Base-by-base conservation (phyloP, 2,329 filamentous ascomycete species). In the Penicillium sp. region DNA sequence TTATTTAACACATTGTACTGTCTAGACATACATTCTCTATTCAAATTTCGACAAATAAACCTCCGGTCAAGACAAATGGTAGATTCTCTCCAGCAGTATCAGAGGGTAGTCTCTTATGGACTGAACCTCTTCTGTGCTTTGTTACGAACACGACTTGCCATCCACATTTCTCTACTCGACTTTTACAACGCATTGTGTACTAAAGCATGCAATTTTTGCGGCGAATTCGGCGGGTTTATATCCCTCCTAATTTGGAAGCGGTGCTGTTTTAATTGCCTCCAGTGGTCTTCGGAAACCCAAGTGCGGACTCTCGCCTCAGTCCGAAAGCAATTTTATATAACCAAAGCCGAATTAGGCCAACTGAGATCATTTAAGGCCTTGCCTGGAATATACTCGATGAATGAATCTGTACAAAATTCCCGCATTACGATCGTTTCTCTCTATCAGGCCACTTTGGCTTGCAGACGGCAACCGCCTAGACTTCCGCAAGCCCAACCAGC, bases 111-210 rank as follows among this genome's bases (percentile, higher is more conserved):
- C 50, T 51, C 46, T 3, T 33, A 64, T 57, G 55, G 53, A 36
- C 57, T 59, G 38, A 59, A 55, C 47, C 60, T 64, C 39, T 59
- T 62, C 47, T 57, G 53, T 27, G 57, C 57, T n/a, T 58, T 64
- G 13, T 53, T 62, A 57, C 60, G 55, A 57, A 64, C 61, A 43
- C 45, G 50, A 40, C n/a, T 59, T 36, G 53, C 57, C 25, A 41
- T 31, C 39, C 7, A 55, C 13, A 36, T 62, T 29, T 46, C 57
- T 53, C 57, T 62, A 46, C 44, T 59, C 38, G 57, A 63, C 50
- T 50, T 63, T 39, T 36, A 58, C n/a, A 52, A 58, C 21, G 57
- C 50, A 59, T 50, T 63, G 50, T 60, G 50, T 43, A 61, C 33
- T 1, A 56, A 60, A 3, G 21, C 25, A 46, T 63, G 47, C 25